Evolutionary conservation across 75 land plant genomes (phyloP).

Genomic region (Chamaecyparis obtusa): DNA sequence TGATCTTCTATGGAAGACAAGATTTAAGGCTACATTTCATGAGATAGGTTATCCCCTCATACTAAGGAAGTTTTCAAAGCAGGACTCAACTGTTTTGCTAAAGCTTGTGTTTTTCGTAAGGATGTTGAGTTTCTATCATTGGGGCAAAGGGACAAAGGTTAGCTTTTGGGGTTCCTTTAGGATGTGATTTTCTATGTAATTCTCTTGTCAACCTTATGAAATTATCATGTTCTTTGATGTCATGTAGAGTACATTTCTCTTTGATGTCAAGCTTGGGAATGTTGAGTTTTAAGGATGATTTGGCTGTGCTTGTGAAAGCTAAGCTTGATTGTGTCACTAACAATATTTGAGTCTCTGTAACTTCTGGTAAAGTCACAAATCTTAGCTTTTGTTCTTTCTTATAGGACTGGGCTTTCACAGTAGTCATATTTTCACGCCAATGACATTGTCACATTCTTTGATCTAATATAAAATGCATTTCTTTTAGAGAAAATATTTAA

Average conservation of each 20-base stretch:
- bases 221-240: too few species aligned
- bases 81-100: too few species aligned
- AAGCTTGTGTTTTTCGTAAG: too few species aligned
- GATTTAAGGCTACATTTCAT: not conserved
- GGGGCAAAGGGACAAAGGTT: too few species aligned
- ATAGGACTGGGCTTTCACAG: not conserved
- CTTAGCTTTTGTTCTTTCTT: not conserved
- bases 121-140: too few species aligned
- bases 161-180: too few species aligned
- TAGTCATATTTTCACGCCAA: not conserved
- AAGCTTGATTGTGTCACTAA: not conserved
- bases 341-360: not conserved
- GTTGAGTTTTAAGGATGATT: not conserved
- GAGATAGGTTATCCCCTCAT: not conserved
- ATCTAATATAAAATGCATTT: too few species aligned
- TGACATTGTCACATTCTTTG: not conserved
- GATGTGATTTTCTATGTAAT: too few species aligned
- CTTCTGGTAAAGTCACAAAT: not conserved
- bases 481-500: not conserved
- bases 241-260: too few species aligned
- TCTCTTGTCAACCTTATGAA: too few species aligned
- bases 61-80: not conserved
- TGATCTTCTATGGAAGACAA: not conserved
- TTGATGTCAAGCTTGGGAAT: not conserved
- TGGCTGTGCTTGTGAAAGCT: not conserved